These are phyloP conservation scores for Vickermania ingenoplastis DNA, from an alignment of 208 protist species.

Conservation along the genomic window DNA sequence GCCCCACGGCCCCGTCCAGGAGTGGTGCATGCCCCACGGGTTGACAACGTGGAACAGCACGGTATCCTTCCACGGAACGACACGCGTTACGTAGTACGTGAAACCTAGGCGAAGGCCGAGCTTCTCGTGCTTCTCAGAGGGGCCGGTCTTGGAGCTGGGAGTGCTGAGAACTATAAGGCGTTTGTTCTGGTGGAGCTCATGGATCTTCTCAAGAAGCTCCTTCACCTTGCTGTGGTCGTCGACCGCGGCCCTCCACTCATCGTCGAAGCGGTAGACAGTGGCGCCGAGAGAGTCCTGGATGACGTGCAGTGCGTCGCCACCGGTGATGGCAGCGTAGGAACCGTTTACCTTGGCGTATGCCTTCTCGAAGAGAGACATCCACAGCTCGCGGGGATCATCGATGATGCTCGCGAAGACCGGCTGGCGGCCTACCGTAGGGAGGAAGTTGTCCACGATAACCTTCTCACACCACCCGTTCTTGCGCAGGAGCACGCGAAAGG, in stretches of 20 bases:
- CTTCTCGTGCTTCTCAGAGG: slow-evolving; percentile 2
- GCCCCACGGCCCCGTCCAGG: slow-evolving; percentile 22
- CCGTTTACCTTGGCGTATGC: slow-evolving; percentile 79
- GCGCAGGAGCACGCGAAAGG: slow-evolving; percentile 32
- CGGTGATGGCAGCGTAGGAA: slow-evolving; percentile 55
- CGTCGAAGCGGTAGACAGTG: slow-evolving; percentile 32
- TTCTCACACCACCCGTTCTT: slow-evolving; percentile 44
- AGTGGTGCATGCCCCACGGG: slow-evolving; percentile 14
- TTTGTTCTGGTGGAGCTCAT: slow-evolving; percentile 8
- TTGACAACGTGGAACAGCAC: slow-evolving; percentile 42
- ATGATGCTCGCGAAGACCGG: slow-evolving; percentile 24
- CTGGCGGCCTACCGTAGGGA: slow-evolving; percentile 24
- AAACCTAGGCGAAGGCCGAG: slow-evolving; percentile 28
- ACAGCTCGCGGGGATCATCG: slow-evolving; percentile 48
- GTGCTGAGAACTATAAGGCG: slow-evolving; percentile 30
- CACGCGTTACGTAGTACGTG: slow-evolving; percentile 27
- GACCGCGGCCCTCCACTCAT: slow-evolving; percentile 20
- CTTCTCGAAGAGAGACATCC: slow-evolving; percentile 75
- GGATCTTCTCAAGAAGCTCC: slow-evolving; percentile 13
- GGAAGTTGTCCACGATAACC: slow-evolving; percentile 39
- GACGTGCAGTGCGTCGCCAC: slow-evolving; percentile 39
- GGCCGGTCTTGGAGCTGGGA: slow-evolving; percentile 19
- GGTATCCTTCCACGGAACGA: slow-evolving; percentile 14
- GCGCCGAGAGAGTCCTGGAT: slow-evolving; percentile 54
- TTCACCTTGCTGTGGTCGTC: neutral